These are phyloP conservation scores for Albatrellus ellisii DNA, from an alignment of 768 basidiomycete genomes.

Conservation along the genomic window DNA sequence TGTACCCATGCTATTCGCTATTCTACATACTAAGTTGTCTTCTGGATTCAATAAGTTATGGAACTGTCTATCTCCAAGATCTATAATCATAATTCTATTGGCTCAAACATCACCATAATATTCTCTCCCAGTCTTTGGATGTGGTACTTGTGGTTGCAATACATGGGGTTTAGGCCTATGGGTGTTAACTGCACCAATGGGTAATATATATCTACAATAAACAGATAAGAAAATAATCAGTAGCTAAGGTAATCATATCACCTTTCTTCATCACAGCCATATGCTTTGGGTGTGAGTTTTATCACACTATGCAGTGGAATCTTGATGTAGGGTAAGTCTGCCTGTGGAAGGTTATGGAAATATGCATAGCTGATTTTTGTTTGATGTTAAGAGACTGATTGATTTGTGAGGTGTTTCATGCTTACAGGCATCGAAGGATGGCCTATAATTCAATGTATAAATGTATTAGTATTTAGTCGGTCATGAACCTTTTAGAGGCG, in stretches of 20 bases:
- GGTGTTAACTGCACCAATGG: constrained; percentile 90
- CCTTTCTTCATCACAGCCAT: constrained; percentile 97
- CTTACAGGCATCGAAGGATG: constrained; percentile 68
- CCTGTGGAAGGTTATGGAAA: constrained; percentile 86
- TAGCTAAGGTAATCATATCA: constrained; percentile 16
- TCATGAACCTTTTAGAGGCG: neutral
- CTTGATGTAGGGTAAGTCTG: constrained; percentile 94
- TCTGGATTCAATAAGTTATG: no score
- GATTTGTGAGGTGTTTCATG: constrained; percentile 1
- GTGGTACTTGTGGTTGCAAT: no score
- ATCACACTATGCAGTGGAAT: constrained; percentile 96
- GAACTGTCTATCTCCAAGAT: no score
- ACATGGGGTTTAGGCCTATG: constrained; percentile 69
- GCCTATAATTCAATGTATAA: constrained; percentile 28
- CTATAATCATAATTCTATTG: no score
- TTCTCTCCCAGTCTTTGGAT: no score
- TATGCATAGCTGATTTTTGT: constrained; percentile 69
- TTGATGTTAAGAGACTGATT: neutral
- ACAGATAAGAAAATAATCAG: neutral
- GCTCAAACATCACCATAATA: no score
- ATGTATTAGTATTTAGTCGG: constrained; percentile 1
- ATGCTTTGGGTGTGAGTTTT: constrained; percentile 95
- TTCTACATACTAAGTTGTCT: no score
- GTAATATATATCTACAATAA: constrained; percentile 59
- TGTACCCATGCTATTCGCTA: no score